These are phyloP conservation scores for Coelastrella sp. DNA, from an alignment of 139 green algal genomes.

Conservation along the genomic window DNA sequence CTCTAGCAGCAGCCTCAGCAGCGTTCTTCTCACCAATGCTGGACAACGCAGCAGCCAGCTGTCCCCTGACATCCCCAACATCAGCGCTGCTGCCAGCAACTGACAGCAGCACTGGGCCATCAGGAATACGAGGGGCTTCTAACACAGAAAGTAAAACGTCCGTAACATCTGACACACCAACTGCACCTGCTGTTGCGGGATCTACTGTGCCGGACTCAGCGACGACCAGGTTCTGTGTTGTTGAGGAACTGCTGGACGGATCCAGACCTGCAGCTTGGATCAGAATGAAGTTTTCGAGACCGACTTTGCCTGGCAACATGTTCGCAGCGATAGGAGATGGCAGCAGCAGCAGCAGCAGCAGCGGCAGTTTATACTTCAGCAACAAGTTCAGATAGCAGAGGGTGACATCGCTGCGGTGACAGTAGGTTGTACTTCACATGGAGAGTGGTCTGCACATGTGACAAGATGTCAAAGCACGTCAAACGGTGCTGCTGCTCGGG, in stretches of 20 bases:
- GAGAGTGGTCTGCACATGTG: too few relatives aligned
- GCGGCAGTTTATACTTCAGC: not conserved
- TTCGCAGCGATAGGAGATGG: not conserved
- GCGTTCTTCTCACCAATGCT: conserved; percentile 17
- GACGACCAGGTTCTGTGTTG: not conserved
- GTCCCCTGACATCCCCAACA: not conserved
- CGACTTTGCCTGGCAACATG: not conserved
- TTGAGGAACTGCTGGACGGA: not conserved
- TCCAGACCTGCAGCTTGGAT: conserved; percentile 23
- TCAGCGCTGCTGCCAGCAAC: conserved; percentile 10
- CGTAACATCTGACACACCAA: not conserved
- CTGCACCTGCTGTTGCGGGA: not conserved
- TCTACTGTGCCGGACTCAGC: conserved; percentile 10
- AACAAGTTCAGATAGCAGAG: too few relatives aligned
- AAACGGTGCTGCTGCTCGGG: too few relatives aligned
- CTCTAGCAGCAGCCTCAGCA: not conserved
- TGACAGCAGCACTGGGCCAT: not conserved
- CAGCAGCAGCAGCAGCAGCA: not conserved
- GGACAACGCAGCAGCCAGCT: conserved; percentile 22
- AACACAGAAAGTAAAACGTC: not conserved
- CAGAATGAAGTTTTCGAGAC: conserved; percentile 9
- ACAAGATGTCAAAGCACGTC: too few relatives aligned
- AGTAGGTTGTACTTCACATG: too few relatives aligned
- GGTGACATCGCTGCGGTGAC: too few relatives aligned
- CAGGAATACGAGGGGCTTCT: not conserved